Evolutionary conservation across 2,329 filamentous ascomycete genomes (phyloP), one percentile per base, ranked within the genome.

Genomic region (Hypocreales sp.): DNA sequence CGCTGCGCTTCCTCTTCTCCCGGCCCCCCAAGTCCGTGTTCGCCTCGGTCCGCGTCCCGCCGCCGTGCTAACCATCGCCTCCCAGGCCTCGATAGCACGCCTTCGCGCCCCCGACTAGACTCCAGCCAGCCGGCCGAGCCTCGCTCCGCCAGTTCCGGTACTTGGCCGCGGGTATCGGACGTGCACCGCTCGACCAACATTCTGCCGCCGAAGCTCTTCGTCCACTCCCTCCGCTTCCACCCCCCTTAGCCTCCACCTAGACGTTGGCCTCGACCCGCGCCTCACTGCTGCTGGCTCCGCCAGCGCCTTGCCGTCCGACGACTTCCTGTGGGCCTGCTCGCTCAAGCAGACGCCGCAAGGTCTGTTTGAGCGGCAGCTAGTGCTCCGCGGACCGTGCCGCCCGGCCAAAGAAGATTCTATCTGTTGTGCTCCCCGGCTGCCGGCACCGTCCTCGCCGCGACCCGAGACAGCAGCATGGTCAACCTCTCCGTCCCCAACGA

Each of bases 361-460:
- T 86, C 86, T 82, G 81, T 87, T 83, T 92, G 82, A 73, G 82
- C 69, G 74, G 80, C 75, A 92, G 84, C 83, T 79, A 84, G 83
- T 81, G 84, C 83, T 90, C 79, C 79, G 79, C 76, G 67, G 69
- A 72, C 65, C 64, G 57, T 56, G 50, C 51, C 45, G 45, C 37
- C 34, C 36, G 44, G 45, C 14, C 19, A n/a, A n/a, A n/a, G n/a
- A n/a, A n/a, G n/a, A n/a, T n/a, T n/a, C n/a, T n/a, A n/a, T n/a
- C n/a, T n/a, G n/a, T n/a, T n/a, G n/a, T n/a, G n/a, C n/a, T n/a
- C 13, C 27, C 17, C 15, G 12, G 8, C 13, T 5, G 4, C 21
- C 8, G 16, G 13, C 22, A 17, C 6, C 18, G 3, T n/a, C 13
- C 22, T 12, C 25, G 5, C 18, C 12, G 18, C 23, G 8, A 18